A percentile compares a stretch with the other conserved stretches of the same genome.
Evolutionary conservation across 2,329 filamentous ascomycete genomes (phyloP).

Genomic region (Karstenula rhodostoma): DNA sequence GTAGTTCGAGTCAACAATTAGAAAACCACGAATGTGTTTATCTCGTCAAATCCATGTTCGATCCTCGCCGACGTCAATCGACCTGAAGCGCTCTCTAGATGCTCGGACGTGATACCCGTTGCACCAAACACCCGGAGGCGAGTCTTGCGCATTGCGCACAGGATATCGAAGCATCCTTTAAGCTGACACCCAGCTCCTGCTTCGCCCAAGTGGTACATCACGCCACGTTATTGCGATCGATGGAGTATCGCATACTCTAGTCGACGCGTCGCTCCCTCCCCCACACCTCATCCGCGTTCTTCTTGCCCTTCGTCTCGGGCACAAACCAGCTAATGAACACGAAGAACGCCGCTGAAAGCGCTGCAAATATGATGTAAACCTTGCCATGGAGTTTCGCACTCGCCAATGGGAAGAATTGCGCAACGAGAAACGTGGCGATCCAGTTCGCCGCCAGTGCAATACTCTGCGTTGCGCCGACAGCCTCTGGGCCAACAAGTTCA

Average conservation of each 20-base stretch:
- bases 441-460: constrained; percentile 90
- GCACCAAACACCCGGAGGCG: no score
- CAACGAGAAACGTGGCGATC: constrained; percentile 88
- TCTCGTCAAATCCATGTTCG: neutral
- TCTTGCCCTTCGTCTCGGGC: constrained; percentile 89
- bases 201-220: neutral
- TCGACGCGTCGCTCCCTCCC: constrained; percentile 62
- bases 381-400: constrained; percentile 81
- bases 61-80: no score
- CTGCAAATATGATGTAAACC: constrained; percentile 92
- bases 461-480: constrained; percentile 89
- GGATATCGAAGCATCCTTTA: no score
- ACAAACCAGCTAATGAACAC: constrained; percentile 77
- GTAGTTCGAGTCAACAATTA: no score
- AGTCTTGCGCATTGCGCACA: no score
- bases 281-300: constrained; percentile 90
- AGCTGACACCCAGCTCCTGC: neutral
- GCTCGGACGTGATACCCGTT: no score
- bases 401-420: constrained; percentile 91
- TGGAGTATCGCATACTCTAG: neutral
- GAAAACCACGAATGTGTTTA: no score
- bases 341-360: constrained; percentile 72
- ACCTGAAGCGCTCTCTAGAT: no score
- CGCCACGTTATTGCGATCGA: neutral
- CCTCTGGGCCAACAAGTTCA: constrained; percentile 88